Evolutionary conservation across 2,329 filamentous ascomycete species (phyloP), one percentile per base, ranked within the genome.

Genomic region (Arthrobotrys megalospora): DNA sequence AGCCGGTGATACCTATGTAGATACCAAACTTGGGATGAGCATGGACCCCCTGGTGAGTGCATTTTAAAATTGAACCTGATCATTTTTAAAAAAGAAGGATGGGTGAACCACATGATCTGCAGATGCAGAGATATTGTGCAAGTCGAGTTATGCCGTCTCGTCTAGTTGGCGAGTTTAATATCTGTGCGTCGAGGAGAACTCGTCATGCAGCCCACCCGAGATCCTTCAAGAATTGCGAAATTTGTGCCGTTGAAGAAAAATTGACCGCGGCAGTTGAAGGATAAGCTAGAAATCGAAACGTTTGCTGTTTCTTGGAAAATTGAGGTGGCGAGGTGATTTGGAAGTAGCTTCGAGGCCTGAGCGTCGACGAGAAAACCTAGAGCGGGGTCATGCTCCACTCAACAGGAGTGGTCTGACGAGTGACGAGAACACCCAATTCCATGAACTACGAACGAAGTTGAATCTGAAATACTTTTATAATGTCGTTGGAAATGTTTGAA

Each of bases 291-390:
- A 72, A 45, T 43, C 50, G 52, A 62, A 58, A 28, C 41, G 19
- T 43, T n/a, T 36, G 58, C 28, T 47, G 47, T 47, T 47, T 36
- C 47, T 64, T 47, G 58, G 21, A 53, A 52, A 72, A 32, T 38
- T 64, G n/a, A 7, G 11, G 58, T 72, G 60, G 21, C 11, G 38
- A 48, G 36, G 70, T 66, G 52, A 68, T 67, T 75, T 75, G 70
- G 50, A 75, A 60, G 52, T 45, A 65, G 69, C 32, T 11, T 36
- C 32, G 50, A 55, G 69, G 69, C 52, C 69, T 73, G 69, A 73
- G 69, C 69, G 36, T 60, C 28, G 48, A 50, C n/a, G 7, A 14
- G 14, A 47, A 48, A 41, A 8, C 43, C 14, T 43, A 12, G 36
- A 63, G 66, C 53, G 53, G 66, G 53, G 52, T 58, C 55, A 43